A percentile compares a stretch with the other conserved stretches of the same genome.
These are phyloP conservation scores for Leishmania aethiopica DNA, from an alignment of 208 protist species.

Conservation along the genomic window DNA sequence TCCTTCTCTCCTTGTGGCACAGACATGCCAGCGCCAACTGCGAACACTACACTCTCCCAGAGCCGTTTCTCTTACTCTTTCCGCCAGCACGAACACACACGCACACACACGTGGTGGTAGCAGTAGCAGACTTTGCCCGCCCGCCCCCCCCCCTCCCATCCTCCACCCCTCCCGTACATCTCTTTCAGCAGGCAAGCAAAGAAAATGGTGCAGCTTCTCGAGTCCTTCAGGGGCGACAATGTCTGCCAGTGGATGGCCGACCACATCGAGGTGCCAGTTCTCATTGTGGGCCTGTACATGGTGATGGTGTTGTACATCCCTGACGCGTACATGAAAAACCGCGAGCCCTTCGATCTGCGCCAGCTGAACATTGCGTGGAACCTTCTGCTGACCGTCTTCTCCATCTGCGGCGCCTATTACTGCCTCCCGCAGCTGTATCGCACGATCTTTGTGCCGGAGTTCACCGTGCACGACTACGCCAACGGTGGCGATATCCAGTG, in stretches of 20 bases:
- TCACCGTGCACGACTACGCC: constrained; percentile 33
- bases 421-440: constrained; percentile 57
- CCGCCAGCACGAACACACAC: neutral
- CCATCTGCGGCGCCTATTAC: constrained; percentile 61
- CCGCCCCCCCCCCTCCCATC: neutral
- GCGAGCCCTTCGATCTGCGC: constrained; percentile 53
- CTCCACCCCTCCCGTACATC: neutral
- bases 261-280: constrained; percentile 54
- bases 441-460: constrained; percentile 29
- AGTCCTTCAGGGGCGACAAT: constrained; percentile 38
- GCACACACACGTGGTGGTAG: neutral
- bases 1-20: neutral
- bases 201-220: neutral
- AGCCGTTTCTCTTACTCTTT: neutral
- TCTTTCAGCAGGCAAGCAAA: neutral
- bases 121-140: neutral
- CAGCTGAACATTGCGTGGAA: constrained; percentile 81
- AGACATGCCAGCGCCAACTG: neutral
- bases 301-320: constrained; percentile 63
- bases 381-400: constrained; percentile 78
- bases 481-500: constrained; percentile 14
- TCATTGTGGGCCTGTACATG: constrained; percentile 49
- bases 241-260: constrained; percentile 51
- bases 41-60: neutral
- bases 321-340: constrained; percentile 70